Percentiles rank a stretch among this genome's conserved stretches.
These are phyloP conservation scores for Diospyros lotus DNA, from an alignment of 148 eudicot genomes.

Conservation along the genomic window DNA sequence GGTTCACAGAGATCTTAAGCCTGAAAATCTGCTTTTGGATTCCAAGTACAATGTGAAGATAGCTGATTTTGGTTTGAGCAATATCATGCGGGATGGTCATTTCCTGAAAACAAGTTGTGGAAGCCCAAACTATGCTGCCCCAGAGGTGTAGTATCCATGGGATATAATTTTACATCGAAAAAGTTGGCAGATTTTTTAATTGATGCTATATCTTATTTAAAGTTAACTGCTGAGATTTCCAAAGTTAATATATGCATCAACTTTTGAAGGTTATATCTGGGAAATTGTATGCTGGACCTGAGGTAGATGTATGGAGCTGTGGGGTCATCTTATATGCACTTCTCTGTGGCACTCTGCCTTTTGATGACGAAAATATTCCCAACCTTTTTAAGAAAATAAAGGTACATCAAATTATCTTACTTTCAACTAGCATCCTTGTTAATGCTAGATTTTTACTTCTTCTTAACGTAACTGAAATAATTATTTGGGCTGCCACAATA, in stretches of 20 bases:
- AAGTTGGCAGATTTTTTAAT: not conserved
- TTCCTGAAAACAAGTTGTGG: constrained; percentile 98
- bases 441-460: not conserved
- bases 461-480: not conserved
- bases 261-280: constrained; percentile 82
- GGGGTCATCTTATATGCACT: constrained; percentile 97
- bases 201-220: not conserved
- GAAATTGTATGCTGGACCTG: constrained; percentile 95
- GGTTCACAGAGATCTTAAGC: constrained; percentile 96
- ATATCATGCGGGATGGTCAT: constrained; percentile 98
- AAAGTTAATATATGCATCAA: not conserved
- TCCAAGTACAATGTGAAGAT: constrained; percentile 84
- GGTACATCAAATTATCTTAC: constrained; percentile 38
- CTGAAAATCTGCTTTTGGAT: constrained; percentile 92
- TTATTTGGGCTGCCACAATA: not conserved
- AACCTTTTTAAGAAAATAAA: constrained; percentile 97
- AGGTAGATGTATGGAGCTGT: constrained; percentile 99
- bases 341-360: constrained; percentile 95
- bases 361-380: constrained; percentile 96
- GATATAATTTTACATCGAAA: not conserved
- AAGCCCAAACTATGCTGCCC: constrained; percentile 99
- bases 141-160: constrained; percentile 54
- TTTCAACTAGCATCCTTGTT: not conserved
- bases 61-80: constrained; percentile 98
- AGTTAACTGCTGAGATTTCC: not conserved